A percentile compares a stretch with the other conserved stretches of the same genome.
Conservation (phyloP, 108 stramenopile genomes). For the Ochromonas danica region DNA sequence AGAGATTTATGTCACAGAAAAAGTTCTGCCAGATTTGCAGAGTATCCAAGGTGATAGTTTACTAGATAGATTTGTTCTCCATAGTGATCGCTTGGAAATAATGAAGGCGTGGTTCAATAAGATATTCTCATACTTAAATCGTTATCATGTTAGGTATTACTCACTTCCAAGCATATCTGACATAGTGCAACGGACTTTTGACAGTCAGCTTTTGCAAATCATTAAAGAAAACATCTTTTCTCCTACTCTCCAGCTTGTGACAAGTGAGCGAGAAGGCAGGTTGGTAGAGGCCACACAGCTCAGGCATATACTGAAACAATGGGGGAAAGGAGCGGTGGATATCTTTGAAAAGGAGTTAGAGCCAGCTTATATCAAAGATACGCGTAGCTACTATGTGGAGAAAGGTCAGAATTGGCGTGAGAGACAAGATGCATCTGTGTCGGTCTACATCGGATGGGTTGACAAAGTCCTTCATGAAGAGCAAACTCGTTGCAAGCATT, state of each 20-base stretch:
- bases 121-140: constrained; percentile 92
- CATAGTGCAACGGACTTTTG: constrained; percentile 84
- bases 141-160: constrained; percentile 63
- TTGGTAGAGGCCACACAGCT: constrained; percentile 83
- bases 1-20: constrained; percentile 75
- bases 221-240: constrained; percentile 75
- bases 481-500: constrained; percentile 76
- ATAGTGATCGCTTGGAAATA: constrained; percentile 95
- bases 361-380: constrained; percentile 73
- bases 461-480: constrained; percentile 86
- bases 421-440: constrained; percentile 84
- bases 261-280: constrained; percentile 75
- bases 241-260: constrained; percentile 84
- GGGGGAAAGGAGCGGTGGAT: constrained; percentile 88
- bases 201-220: constrained; percentile 87
- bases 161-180: constrained; percentile 78
- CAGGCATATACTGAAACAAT: constrained; percentile 91
- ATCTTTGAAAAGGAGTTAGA: constrained; percentile 87
- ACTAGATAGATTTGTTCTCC: constrained; percentile 79
- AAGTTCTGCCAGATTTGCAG: constrained; percentile 79
- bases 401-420: constrained; percentile 95
- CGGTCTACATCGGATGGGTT: constrained; percentile 87
- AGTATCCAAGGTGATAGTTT: constrained; percentile 74
- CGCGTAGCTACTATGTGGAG: constrained; percentile 76
- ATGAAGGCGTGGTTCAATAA: constrained; percentile 99